A percentile compares a stretch with the other conserved stretches of the same genome.
Conservation (phyloP, 768 basidiomycete species). For the Suillus tomentosus region DNA sequence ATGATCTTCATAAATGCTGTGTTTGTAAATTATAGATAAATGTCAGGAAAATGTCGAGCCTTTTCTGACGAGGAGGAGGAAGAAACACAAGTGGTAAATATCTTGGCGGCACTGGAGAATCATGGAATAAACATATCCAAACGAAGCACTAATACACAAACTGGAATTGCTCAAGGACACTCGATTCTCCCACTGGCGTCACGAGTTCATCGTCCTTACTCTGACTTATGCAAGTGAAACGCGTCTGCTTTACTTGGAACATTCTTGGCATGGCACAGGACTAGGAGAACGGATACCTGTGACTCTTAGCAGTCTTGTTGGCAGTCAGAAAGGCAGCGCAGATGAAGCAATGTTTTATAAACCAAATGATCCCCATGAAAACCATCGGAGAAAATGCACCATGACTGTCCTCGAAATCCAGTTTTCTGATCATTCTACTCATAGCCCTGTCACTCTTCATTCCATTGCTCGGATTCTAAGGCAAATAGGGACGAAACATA, state of each 20-base stretch:
- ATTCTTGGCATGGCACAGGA: conserved; percentile 3
- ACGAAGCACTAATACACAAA: conserved; percentile 4
- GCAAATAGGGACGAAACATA: background rate
- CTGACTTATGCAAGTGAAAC: background rate
- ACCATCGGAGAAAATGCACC: background rate
- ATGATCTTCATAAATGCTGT: no score
- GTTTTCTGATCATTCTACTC: conserved; percentile 1
- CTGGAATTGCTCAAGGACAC: conserved; percentile 2
- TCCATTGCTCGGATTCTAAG: background rate
- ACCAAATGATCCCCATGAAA: background rate
- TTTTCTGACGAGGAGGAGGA: no score
- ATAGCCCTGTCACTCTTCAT: background rate
- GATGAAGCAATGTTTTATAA: conserved; percentile 5
- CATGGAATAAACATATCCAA: no score
- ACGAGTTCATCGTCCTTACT: conserved; percentile 3
- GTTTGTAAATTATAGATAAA: no score
- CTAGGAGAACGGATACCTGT: background rate
- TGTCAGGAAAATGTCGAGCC: no score
- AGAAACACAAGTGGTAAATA: no score
- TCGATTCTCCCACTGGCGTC: conserved; percentile 5
- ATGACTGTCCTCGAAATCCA: conserved; percentile 3
- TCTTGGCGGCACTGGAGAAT: no score
- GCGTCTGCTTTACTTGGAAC: conserved; percentile 4
- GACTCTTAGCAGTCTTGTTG: background rate
- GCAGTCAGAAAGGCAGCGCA: conserved; percentile 5